Base-by-base conservation (phyloP, 108 stramenopile species). In the Discostella pseudostelligera region DNA sequence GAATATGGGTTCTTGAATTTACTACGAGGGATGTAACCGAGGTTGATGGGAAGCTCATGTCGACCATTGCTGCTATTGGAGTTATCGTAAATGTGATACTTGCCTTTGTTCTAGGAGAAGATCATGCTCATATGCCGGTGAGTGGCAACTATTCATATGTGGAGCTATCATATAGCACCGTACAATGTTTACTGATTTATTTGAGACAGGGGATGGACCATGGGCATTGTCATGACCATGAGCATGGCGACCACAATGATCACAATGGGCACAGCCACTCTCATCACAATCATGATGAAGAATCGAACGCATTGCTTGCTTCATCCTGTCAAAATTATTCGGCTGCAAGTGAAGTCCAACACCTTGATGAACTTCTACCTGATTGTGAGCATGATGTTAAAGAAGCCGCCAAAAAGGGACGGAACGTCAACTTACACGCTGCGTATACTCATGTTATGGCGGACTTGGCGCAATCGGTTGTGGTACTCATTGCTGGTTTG, bases 401-500 rank as follows among this genome's bases (percentile, higher is more conserved):
- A 45, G 20, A 26, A 28, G 11, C 49, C 43, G 26, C 4, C 17
- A 36, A 42, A 36, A 60, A 74, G 21, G 65, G 44, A 26, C 71
- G 88, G 14, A 93, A 95, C 68, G 74, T 97, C 39, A 96, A 94
- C 65, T 70, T 96, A 67, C 79, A 84, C 24, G 98, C 98, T 35
- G 97, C 98, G 4, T 91, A 94, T 73, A 69, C 97, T 44, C 98
- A 98, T 66, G 98, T 94, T 2, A 43, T 97, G 55, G 95, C 87
- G 8, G 98, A 98, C 82, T 76, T 98, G 66, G 83, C 95, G 17
- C 96, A 97, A 82, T 88, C 83, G 26, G 78, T 93, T 8, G 94
- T 92, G 12, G 97, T 98, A 12, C 67, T 96, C 45, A 65, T 96
- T 54, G 98, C 96, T 10, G 98, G 96, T 1, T 22, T 88, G 17